These are phyloP conservation scores for Bimuria novae-zelandiae DNA, from an alignment of 2,329 filamentous ascomycete genomes.

Conservation along the genomic window DNA sequence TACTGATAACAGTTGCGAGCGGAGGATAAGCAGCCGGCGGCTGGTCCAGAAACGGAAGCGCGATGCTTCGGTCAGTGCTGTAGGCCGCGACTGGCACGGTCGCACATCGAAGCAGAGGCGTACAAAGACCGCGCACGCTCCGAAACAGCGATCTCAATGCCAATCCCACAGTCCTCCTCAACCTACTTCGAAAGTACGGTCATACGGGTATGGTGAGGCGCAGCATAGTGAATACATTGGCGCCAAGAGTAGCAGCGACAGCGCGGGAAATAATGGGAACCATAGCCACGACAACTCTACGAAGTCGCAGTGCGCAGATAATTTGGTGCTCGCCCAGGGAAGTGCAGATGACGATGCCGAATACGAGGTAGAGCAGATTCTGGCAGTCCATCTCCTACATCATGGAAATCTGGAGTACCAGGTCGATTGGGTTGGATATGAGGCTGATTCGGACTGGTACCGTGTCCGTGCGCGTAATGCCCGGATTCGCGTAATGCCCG, in stretches of 20 bases:
- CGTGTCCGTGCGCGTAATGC: too few relatives aligned
- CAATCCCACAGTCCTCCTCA: background rate
- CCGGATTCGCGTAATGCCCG: too few relatives aligned
- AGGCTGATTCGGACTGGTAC: constrained; percentile 13
- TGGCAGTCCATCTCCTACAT: background rate
- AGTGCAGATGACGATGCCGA: background rate
- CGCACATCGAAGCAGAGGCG: too few relatives aligned
- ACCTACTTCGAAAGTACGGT: background rate
- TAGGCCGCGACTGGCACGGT: too few relatives aligned
- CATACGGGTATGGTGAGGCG: background rate
- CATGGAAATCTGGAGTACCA: constrained; percentile 4
- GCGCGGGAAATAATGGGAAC: background rate
- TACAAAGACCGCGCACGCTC: too few relatives aligned
- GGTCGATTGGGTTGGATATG: constrained; percentile 12
- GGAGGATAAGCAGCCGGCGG: too few relatives aligned
- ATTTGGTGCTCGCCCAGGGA: background rate
- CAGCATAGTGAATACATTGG: background rate
- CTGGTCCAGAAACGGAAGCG: too few relatives aligned
- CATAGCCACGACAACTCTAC: background rate
- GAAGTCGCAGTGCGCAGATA: background rate
- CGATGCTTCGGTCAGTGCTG: too few relatives aligned
- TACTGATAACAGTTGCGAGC: background rate
- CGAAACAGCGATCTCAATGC: background rate
- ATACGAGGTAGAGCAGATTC: constrained; percentile 6
- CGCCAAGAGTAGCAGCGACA: background rate